Conservation (phyloP, 257 asterid species). For the Solanum dulcamara region DNA sequence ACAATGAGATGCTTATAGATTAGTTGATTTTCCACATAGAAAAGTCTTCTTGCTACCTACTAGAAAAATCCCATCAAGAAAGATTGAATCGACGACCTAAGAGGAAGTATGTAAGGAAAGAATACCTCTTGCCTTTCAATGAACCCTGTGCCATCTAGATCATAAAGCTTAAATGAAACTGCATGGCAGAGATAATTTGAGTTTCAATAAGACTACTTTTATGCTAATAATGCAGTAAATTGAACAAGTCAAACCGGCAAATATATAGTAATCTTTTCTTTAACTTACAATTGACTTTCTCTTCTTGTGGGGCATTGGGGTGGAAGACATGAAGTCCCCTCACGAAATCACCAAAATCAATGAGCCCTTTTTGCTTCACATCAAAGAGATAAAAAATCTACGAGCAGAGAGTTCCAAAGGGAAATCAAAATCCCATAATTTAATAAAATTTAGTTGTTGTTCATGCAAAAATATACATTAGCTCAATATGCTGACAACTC, state of each 20-base stretch:
- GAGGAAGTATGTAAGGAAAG: neutral
- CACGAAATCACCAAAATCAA: slow-evolving; percentile 96
- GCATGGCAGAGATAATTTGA: slow-evolving; percentile 17
- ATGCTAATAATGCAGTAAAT: neutral
- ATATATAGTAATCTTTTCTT: neutral
- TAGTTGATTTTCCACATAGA: neutral
- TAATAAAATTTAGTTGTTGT: neutral
- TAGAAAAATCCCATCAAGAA: no score
- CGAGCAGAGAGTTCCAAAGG: slow-evolving; percentile 3
- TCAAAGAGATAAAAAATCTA: slow-evolving; percentile 97
- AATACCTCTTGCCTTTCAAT: slow-evolving; percentile 94
- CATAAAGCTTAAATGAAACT: slow-evolving; percentile 95
- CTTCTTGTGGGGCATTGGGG: slow-evolving; percentile 89
- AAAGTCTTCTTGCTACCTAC: no score
- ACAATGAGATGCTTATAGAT: neutral
- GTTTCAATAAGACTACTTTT: neutral
- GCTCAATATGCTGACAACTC: neutral
- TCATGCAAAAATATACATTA: neutral
- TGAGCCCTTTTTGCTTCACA: slow-evolving; percentile 89
- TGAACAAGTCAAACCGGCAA: neutral
- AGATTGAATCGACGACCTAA: no score
- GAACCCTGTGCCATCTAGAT: slow-evolving; percentile 88
- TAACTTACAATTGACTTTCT: slow-evolving; percentile 75
- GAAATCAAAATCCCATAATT: neutral
- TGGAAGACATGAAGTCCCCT: slow-evolving; percentile 90